Percentiles rank a stretch among this genome's conserved stretches.
phyloP scores from a whole-genome alignment of 1,284 basidiomycete species.

The Gymnopus androsaceus region DNA sequence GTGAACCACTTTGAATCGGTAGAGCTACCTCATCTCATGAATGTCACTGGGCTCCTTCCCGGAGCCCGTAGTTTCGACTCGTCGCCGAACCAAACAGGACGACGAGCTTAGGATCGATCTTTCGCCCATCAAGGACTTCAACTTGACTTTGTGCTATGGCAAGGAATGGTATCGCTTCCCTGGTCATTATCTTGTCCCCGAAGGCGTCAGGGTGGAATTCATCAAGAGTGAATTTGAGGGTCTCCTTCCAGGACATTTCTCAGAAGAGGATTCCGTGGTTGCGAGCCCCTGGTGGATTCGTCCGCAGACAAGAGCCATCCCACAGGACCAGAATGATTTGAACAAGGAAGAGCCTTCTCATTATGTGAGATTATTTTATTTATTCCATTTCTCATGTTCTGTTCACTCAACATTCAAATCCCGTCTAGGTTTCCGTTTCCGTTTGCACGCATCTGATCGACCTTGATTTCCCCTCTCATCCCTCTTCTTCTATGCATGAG shows the following conservation, averaged over 20 bases:
- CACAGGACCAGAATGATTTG: slow-evolving; percentile 81
- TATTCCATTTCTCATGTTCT: slow-evolving; percentile 5
- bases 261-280: slow-evolving; percentile 26
- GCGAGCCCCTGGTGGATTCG: slow-evolving; percentile 54
- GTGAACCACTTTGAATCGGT: slow-evolving; percentile 72
- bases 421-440: slow-evolving; percentile 63
- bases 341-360: slow-evolving; percentile 81
- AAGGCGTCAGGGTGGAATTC: slow-evolving; percentile 81
- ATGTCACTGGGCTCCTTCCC: slow-evolving; percentile 67
- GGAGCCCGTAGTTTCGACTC: slow-evolving; percentile 26
- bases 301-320: slow-evolving; percentile 65
- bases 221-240: slow-evolving; percentile 90
- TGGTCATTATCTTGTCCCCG: slow-evolving; percentile 85
- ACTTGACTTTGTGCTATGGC: slow-evolving; percentile 83
- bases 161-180: slow-evolving; percentile 98
- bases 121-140: slow-evolving; percentile 67
- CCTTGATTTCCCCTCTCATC: slow-evolving; percentile 77
- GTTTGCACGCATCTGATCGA: slow-evolving; percentile 88
- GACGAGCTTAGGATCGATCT: slow-evolving; percentile 70
- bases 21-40: slow-evolving; percentile 83
- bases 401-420: slow-evolving; percentile 10
- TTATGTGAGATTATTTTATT: slow-evolving; percentile 78
- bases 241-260: slow-evolving; percentile 85
- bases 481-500: slow-evolving; percentile 57
- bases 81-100: slow-evolving; percentile 39